Percentiles rank a stretch among this genome's conserved stretches.
Evolutionary conservation across 2,329 filamentous ascomycete genomes (phyloP).

Genomic region (Leptoxyphium fumago): DNA sequence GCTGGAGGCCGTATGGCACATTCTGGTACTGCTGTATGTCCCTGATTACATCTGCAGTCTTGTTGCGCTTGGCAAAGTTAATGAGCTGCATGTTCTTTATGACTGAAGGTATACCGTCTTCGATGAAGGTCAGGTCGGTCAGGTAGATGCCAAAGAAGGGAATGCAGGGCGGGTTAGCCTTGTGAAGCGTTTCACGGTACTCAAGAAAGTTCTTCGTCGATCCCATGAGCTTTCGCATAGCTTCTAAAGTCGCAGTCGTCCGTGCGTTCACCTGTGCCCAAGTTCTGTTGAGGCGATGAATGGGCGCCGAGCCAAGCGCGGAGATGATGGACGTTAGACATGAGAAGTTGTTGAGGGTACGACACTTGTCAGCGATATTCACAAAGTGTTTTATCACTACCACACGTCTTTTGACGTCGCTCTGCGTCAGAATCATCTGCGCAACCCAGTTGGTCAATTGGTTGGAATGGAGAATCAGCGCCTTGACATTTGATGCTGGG

Average conservation of each 20-base stretch:
- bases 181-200: constrained; percentile 84
- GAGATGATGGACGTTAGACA: constrained; percentile 96
- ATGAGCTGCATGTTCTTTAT: constrained; percentile 95
- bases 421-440: constrained; percentile 93
- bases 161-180: constrained; percentile 90
- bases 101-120: constrained; percentile 91
- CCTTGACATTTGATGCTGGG: constrained; percentile 86
- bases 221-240: constrained; percentile 87
- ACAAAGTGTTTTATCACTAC: constrained; percentile 99
- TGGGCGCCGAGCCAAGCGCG: constrained; percentile 82
- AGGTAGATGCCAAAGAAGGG: constrained; percentile 98
- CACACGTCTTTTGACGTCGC: constrained; percentile 88
- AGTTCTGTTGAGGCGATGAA: constrained; percentile 81
- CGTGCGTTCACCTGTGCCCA: constrained; percentile 88
- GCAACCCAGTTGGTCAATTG: constrained; percentile 99
- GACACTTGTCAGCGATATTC: constrained; percentile 92
- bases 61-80: constrained; percentile 96
- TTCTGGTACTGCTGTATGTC: constrained; percentile 99
- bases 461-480: constrained; percentile 92
- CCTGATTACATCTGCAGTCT: constrained; percentile 94
- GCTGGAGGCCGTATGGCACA: constrained; percentile 81
- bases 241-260: constrained; percentile 65
- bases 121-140: constrained; percentile 95
- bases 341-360: constrained; percentile 86
- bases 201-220: constrained; percentile 97